Conservation (phyloP, 371 early-diverging fungal genomes). For the Syncephalastrum racemosum region DNA sequence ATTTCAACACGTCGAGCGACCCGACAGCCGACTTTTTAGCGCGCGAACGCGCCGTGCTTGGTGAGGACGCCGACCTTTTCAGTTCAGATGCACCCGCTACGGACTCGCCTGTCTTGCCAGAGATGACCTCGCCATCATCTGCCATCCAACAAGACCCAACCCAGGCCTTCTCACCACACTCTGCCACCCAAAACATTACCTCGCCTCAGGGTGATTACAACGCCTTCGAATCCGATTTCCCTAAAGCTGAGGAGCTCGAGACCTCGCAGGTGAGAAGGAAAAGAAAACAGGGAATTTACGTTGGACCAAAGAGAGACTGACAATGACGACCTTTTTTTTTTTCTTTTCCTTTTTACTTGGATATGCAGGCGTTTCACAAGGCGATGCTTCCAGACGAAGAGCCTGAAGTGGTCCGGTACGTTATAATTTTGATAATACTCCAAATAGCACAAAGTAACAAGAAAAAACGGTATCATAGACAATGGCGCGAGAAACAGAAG, state of each 20-base stretch:
- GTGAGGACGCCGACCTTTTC: slow-evolving; percentile 76
- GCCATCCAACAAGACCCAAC: not conserved
- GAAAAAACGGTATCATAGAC: slow-evolving; percentile 54
- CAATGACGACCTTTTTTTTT: not conserved
- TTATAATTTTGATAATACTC: not conserved
- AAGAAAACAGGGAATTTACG: too few relatives aligned
- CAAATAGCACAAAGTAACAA: too few relatives aligned
- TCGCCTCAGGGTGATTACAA: slow-evolving; percentile 23
- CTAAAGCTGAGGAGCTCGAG: slow-evolving; percentile 51
- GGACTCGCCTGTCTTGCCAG: slow-evolving; percentile 13
- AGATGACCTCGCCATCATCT: slow-evolving; percentile 18
- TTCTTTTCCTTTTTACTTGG: not conserved
- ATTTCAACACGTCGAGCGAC: slow-evolving; percentile 62
- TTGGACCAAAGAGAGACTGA: not conserved
- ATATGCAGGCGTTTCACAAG: slow-evolving; percentile 43
- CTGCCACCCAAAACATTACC: slow-evolving; percentile 10
- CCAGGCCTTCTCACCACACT: too few relatives aligned
- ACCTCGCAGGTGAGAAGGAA: slow-evolving; percentile 39
- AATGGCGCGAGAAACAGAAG: slow-evolving; percentile 82
- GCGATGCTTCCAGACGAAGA: slow-evolving; percentile 54
- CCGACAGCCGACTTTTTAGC: slow-evolving; percentile 92
- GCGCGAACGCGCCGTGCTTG: slow-evolving; percentile 85
- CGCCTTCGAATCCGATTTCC: slow-evolving; percentile 42
- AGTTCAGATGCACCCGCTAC: slow-evolving; percentile 12
- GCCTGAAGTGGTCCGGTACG: slow-evolving; percentile 60